Evolutionary conservation across 192 early-diverging fungal species (phyloP).

Genomic region (Gryganskiella cystojenkinii): DNA sequence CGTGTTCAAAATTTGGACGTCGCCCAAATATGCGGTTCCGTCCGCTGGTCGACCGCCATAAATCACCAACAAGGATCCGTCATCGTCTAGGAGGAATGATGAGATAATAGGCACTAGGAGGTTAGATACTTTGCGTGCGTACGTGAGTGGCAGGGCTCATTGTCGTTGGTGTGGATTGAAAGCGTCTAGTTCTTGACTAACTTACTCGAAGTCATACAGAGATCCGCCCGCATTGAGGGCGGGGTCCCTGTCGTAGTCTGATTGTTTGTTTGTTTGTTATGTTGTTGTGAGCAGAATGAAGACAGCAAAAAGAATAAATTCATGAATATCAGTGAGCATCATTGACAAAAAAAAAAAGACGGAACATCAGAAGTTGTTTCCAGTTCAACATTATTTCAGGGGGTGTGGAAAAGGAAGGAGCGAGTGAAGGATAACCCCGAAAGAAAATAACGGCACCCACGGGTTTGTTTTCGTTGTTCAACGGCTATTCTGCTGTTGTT

Average conservation of each 20-base stretch:
- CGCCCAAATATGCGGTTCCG: not conserved
- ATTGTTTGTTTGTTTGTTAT: not conserved
- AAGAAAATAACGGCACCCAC: too few relatives aligned
- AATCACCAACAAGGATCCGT: slow-evolving; percentile 25
- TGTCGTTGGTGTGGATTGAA: not conserved
- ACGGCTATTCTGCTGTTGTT: too few relatives aligned
- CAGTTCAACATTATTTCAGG: too few relatives aligned
- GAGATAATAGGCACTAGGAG: not conserved
- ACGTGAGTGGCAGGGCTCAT: too few relatives aligned
- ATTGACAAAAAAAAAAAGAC: not conserved
- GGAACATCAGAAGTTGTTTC: too few relatives aligned
- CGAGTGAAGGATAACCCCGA: too few relatives aligned
- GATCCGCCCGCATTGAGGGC: slow-evolving; percentile 35
- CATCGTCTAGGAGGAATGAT: slow-evolving; percentile 14
- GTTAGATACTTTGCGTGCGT: too few relatives aligned
- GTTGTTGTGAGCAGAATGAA: not conserved
- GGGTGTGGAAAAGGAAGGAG: too few relatives aligned
- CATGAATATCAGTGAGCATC: not conserved
- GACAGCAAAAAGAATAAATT: not conserved
- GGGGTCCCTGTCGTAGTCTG: slow-evolving; percentile 18
- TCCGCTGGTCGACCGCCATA: slow-evolving; percentile 23
- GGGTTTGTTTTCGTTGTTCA: too few relatives aligned
- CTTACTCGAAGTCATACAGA: slow-evolving; percentile 50
- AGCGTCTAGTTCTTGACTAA: not conserved
- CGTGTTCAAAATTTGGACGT: slow-evolving; percentile 25